A percentile compares a stretch with the other conserved stretches of the same genome.
These are phyloP conservation scores for Mycena alexandri DNA, from an alignment of 768 basidiomycete species.

Conservation along the genomic window DNA sequence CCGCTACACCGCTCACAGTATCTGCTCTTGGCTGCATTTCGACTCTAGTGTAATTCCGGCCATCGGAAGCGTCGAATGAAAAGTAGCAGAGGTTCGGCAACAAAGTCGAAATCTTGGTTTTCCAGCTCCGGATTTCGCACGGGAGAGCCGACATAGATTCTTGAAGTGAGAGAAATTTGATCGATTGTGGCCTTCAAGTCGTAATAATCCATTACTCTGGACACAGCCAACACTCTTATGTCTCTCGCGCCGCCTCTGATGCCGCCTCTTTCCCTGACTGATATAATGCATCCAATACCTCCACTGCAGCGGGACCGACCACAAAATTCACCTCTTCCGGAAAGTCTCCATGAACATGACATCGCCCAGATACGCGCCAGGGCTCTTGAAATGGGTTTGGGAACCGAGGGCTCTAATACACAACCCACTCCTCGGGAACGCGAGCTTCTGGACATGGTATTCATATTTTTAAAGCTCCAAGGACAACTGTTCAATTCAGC, in stretches of 20 bases:
- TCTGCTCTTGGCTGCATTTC: neutral
- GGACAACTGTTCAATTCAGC: neutral
- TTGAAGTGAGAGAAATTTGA: neutral
- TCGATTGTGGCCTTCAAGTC: neutral
- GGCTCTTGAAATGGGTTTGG: slow-evolving; percentile 56
- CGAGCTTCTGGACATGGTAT: slow-evolving; percentile 71
- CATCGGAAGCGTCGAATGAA: slow-evolving; percentile 2
- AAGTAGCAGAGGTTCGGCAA: neutral
- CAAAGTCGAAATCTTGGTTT: slow-evolving; percentile 2
- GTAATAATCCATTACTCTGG: neutral
- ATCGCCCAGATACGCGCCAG: slow-evolving; percentile 62
- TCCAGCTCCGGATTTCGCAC: neutral
- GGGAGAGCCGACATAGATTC: neutral
- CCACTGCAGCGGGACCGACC: slow-evolving; percentile 55
- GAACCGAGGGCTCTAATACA: neutral
- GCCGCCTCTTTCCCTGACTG: slow-evolving; percentile 63
- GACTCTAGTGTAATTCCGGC: neutral
- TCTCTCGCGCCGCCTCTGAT: slow-evolving; percentile 13
- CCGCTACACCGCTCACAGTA: neutral
- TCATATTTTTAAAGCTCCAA: neutral
- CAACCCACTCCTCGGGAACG: slow-evolving; percentile 26
- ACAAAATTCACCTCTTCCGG: slow-evolving; percentile 41
- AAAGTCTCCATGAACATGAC: slow-evolving; percentile 60
- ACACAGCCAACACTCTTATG: neutral
- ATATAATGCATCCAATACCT: slow-evolving; percentile 67